Evolutionary conservation across 164 flowering plant genomes (phyloP), one percentile per base, ranked within the genome.

Genomic region (Tetracentron sinense): DNA sequence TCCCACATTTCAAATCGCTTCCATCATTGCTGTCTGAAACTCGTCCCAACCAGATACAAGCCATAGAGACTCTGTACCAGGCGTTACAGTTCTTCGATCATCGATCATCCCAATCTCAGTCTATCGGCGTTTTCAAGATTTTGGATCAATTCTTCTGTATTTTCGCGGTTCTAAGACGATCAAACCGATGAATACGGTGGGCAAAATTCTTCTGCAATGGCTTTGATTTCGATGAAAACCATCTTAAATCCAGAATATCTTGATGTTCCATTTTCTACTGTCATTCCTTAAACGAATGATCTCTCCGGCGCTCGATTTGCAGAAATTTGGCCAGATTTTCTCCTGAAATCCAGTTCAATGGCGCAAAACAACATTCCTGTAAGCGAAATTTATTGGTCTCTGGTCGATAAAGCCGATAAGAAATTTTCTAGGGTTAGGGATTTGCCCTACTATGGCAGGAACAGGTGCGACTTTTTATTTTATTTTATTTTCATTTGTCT

Each of bases 361-460:
- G 57, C 72, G 48, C 75, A 72, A 46, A 60, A 35, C 69, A 80
- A 70, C 67, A 82, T 87, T 66, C 92, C 96, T 22, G 80, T 82
- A 54, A 81, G 70, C 70, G 97, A 93, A 73, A 69, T 72, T 21
- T 93, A 79, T 64, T 88, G 97, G 97, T 69, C 89, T 58, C 79
- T 93, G 33, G 85, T 83, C 22, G 84, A 86, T 46, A 88, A 90
- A 74, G 98, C 98, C 19, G 98, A 93, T 59, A 84, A 80, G 71
- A 93, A 93, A 74, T 93, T 90, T 78, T 82, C 90, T n/a, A 84
- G 86, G 71, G 83, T 90, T 75, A 73, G 90, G 61, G 88, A 93
- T 76, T 78, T 88, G 72, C 96, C 98, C 8, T 74, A 61, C 68
- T 84, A 88, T 57, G 88, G 85, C 29, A 83, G 90, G 59, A 73